These are phyloP conservation scores for Apiospora koreana DNA, from an alignment of 2,329 filamentous ascomycete species.

Conservation along the genomic window DNA sequence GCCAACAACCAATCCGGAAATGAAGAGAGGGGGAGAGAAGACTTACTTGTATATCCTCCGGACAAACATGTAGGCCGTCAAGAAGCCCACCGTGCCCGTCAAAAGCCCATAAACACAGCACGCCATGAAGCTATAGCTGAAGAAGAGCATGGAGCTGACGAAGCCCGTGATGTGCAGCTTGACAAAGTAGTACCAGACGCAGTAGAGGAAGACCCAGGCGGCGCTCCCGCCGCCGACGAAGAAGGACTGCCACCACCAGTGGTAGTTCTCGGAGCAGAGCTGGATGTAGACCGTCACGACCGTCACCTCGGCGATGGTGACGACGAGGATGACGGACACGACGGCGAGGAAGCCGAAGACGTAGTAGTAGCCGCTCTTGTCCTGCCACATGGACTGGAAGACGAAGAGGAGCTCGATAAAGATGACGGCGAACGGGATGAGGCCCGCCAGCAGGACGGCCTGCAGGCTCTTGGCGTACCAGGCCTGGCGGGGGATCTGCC, in stretches of 20 bases:
- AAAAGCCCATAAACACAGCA: conserved; percentile 80
- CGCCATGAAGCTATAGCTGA: conserved; percentile 80
- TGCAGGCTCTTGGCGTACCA: conserved; percentile 72
- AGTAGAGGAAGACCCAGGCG: conserved; percentile 82
- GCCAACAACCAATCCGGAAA: rapidly evolving
- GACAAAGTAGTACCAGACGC: conserved; percentile 79
- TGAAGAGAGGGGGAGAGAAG: background rate
- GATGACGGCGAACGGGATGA: conserved; percentile 83
- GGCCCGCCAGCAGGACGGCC: conserved; percentile 69
- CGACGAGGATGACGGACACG: conserved; percentile 69
- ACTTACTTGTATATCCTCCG: conserved; percentile 78
- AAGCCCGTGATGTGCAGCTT: conserved; percentile 82
- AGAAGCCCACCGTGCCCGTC: conserved; percentile 81
- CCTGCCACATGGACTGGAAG: conserved; percentile 85
- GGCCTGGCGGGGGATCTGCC: conserved; percentile 72
- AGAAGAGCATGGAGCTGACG: conserved; percentile 79
- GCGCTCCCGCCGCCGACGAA: conserved; percentile 74
- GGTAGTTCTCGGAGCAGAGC: conserved; percentile 82
- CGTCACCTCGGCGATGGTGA: conserved; percentile 81
- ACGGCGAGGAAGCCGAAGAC: conserved; percentile 84
- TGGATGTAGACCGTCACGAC: conserved; percentile 82
- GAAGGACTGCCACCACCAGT: conserved; percentile 94
- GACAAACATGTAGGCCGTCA: conserved; percentile 83
- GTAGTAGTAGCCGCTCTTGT: conserved; percentile 91
- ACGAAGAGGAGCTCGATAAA: conserved; percentile 87